Evolutionary conservation across 2,329 filamentous ascomycete species (phyloP).

Genomic region (Tolypocladium sp.): DNA sequence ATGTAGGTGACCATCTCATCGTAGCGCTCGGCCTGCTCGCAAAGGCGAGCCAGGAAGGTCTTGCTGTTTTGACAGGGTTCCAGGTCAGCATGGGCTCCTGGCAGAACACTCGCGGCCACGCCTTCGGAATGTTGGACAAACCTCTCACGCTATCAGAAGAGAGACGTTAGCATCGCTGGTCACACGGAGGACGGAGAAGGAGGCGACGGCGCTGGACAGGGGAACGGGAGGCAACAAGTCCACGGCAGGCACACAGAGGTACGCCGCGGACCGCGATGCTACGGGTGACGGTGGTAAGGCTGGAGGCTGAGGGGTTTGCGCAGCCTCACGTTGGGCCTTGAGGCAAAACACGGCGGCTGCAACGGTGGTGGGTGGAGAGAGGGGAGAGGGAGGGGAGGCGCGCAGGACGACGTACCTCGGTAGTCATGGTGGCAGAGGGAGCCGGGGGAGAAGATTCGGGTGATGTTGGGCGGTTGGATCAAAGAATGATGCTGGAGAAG

Average conservation of each 20-base stretch:
- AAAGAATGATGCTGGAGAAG: conserved; percentile 10
- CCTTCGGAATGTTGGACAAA: conserved; percentile 30
- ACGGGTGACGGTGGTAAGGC: not conserved
- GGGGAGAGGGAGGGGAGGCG: conserved; percentile 2
- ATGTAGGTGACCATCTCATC: conserved; percentile 99
- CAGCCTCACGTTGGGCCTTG: not conserved
- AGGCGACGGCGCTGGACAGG: not conserved
- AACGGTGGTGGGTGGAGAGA: conserved; percentile 3
- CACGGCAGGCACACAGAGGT: not conserved
- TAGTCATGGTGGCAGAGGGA: conserved; percentile 17
- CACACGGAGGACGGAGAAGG: conserved; percentile 2
- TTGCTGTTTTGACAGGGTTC: conserved; percentile 56
- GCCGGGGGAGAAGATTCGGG: not conserved
- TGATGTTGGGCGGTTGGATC: not conserved
- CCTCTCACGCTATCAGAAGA: conserved; percentile 54
- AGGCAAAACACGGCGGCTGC: not conserved
- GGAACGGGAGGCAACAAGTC: not conserved
- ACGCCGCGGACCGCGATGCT: not conserved
- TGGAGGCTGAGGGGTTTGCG: not conserved
- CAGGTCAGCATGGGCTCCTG: not conserved
- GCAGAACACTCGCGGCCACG: conserved; percentile 1
- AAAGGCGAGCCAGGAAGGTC: conserved; percentile 98
- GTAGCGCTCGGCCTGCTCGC: conserved; percentile 99
- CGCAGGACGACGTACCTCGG: conserved; percentile 20
- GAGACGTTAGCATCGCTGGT: conserved; percentile 23